phyloP scores from a whole-genome alignment of 306 rosid genomes.

The Castanospermum australe region DNA sequence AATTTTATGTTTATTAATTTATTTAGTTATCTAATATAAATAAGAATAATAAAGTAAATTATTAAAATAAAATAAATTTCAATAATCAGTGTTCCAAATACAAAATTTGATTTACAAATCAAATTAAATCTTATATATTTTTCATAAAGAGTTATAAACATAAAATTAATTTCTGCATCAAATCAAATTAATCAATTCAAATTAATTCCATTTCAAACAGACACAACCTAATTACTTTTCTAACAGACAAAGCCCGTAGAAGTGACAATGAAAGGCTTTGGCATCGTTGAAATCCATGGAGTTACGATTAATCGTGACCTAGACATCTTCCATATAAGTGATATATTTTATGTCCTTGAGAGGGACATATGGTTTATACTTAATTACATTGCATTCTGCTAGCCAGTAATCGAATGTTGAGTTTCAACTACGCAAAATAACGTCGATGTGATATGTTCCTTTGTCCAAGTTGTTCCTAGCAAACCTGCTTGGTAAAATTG shows the following conservation, averaged over 20 bases:
- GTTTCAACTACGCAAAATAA: background rate
- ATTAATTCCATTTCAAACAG: too few relatives aligned
- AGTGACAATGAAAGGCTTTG: background rate
- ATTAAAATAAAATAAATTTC: too few relatives aligned
- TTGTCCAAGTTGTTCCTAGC: background rate
- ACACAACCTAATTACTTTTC: background rate
- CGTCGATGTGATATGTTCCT: conserved; percentile 10
- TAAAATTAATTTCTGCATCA: too few relatives aligned
- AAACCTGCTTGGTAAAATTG: background rate
- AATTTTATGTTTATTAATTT: too few relatives aligned
- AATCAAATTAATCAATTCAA: too few relatives aligned
- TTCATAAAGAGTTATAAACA: too few relatives aligned
- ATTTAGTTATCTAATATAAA: too few relatives aligned
- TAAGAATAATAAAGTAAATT: too few relatives aligned
- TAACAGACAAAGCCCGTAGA: background rate
- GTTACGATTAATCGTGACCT: background rate
- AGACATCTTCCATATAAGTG: background rate
- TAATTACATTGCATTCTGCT: background rate
- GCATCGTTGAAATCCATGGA: background rate
- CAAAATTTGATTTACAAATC: too few relatives aligned
- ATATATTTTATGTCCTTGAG: conserved; percentile 1
- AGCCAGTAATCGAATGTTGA: background rate
- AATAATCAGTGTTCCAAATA: too few relatives aligned
- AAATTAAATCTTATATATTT: too few relatives aligned
- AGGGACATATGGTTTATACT: background rate